A percentile compares a stretch with the other conserved stretches of the same genome.
Evolutionary conservation across 2,329 filamentous ascomycete species (phyloP).

Genomic region (Xylaria polymorpha): DNA sequence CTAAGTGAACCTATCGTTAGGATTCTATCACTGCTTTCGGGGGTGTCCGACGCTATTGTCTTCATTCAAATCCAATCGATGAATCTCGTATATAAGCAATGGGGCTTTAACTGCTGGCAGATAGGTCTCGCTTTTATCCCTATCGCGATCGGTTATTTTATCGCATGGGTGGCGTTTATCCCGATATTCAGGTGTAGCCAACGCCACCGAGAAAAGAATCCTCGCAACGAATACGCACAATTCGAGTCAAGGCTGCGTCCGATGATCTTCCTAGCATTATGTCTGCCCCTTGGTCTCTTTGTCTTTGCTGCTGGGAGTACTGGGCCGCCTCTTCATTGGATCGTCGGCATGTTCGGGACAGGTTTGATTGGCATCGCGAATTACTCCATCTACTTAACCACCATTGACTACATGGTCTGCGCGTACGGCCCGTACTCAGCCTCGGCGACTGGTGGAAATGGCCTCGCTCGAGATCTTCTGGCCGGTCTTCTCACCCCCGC

Average conservation of each 20-base stretch:
- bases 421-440: conserved; percentile 75
- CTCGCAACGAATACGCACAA: conserved; percentile 68
- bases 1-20: conserved; percentile 73
- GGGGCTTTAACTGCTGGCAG: conserved; percentile 62
- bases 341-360: conserved; percentile 70
- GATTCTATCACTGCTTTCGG: conserved; percentile 68
- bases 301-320: conserved; percentile 72
- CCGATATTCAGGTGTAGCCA: conserved; percentile 60
- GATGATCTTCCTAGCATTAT: conserved; percentile 68
- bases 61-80: conserved; percentile 76
- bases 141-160: conserved; percentile 63
- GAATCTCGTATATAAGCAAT: conserved; percentile 69
- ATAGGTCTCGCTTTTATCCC: conserved; percentile 59
- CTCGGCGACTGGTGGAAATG: conserved; percentile 75
- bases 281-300: conserved; percentile 71
- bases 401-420: conserved; percentile 75
- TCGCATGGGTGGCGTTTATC: conserved; percentile 69
- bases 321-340: conserved; percentile 67
- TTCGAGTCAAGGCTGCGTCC: conserved; percentile 69
- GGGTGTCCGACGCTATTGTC: conserved; percentile 73
- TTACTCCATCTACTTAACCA: conserved; percentile 73
- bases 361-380: conserved; percentile 73
- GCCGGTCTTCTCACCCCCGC: conserved; percentile 73
- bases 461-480: conserved; percentile 72
- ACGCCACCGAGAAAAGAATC: conserved; percentile 57